These are phyloP conservation scores for Sorghum bicolor DNA, from an alignment of 176 grass and related monocot species.

Conservation along the genomic window Sorghum_bicolor_NCBIv3 NC_012872.2:12871001-12871500, in stretches of 20 bases:
- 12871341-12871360: neutral
- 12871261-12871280: neutral
- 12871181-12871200: neutral
- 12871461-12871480: neutral
- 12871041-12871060: neutral
- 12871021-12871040: neutral
- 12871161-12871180: neutral
- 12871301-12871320: neutral
- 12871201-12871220: neutral
- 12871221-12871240: neutral
- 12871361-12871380: neutral
- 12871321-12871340: neutral
- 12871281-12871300: constrained; percentile 4
- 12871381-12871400: neutral
- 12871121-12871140: neutral
- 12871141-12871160: neutral
- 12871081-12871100: neutral
- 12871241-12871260: neutral
- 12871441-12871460: neutral
- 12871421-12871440: neutral
- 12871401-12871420: neutral
- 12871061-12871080: neutral
- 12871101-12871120: neutral
- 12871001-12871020: neutral
- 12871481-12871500: neutral